Base-by-base conservation (phyloP, 2,329 filamentous ascomycete species). In the Stemphylium beticola region DNA sequence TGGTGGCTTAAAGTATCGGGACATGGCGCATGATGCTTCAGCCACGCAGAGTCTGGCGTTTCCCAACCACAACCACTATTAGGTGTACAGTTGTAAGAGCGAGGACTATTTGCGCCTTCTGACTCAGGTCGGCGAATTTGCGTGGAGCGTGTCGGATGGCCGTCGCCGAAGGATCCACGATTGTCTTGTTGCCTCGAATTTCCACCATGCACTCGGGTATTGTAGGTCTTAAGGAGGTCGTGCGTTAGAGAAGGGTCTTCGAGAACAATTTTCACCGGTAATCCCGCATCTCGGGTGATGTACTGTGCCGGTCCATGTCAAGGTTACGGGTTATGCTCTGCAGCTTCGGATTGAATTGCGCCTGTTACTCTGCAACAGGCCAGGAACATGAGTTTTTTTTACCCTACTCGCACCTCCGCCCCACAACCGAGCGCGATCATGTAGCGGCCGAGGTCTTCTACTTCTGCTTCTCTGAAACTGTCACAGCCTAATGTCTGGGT, bases 1-100 rank as follows among this genome's bases (percentile, higher is more conserved):
- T 42, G 26, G 34, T 61, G 53, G 53, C 49, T 55, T 49, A 33
- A 51, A 49, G 40, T 36, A 55, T 64, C 53, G 34, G 37, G 34
- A 50, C 43, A 53, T 51, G 44, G 18, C 45, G 52, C 57, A 49
- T 31, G 34, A 48, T 58, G 55, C 58, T 58, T 56, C 55, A 58
- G 55, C 49, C 46, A 54, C 42, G 49, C 47, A 58, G 43, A 57
- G 40, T 18, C 26, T 48, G 49, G 53, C 55, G 51, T 40, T 33
- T 32, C 48, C 12, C 49, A 51, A 52, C 42, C 29, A 53, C 48
- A 56, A 17, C 36, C 52, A 51, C 36, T 44, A 37, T 46, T 14
- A 18, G 36, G 14, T 20, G 24, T 33, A 38, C 20, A 39, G 15
- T 18, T 45, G 49, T 38, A 49, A 47, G 37, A 41, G 52, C n/a